Base-by-base conservation (phyloP, 2,329 filamentous ascomycete species). In the Myriosclerotinia curreyana region DNA sequence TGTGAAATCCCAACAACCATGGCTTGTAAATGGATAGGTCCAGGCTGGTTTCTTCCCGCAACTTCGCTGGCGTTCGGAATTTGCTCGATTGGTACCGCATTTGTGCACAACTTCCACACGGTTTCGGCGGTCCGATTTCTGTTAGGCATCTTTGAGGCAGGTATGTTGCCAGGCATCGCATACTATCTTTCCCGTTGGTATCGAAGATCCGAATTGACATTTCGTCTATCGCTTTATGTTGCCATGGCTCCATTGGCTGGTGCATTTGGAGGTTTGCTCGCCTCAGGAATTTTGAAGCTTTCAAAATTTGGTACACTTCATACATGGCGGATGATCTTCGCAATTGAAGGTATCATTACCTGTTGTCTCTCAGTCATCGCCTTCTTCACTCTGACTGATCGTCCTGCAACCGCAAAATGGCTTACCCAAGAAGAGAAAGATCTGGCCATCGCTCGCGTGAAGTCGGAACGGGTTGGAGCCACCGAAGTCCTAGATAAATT, bases 141-240 rank as follows among this genome's bases (percentile, higher is more conserved):
- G 0, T 80, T 90, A 0, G 86, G 86, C 12, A 75, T 88, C 14
- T 90, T 91, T 65, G 89, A 92, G 75, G 86, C 89, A 0, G 89
- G 88, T 17, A 70, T 72, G 69, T 56, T 72, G 54, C 89, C 89
- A 0, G 88, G 89, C 0, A 89, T 90, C 49, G 87, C 87, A 0
- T 92, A 91, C 75, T 91, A 91, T 70, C 76, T 91, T 25, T 87
- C 83, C 0, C 79, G 88, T 60, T 91, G 88, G 88, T 91, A 91
- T 69, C 79, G 86, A n/a, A 79, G 86, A 40, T 82, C 81, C 58
- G 88, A 92, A 74, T 77, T 91, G 7, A 82, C 85, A 0, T 90
- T 90, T 73, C 81, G 88, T 0, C 77, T 91, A 0, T 83, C 85
- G 0, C 76, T 90, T 2, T 91, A 90, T 75, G 84, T 91, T 62